Evolutionary conservation across 768 basidiomycete genomes (phyloP), one percentile per base, ranked within the genome.

Genomic region (Phaffia tasmanica): DNA sequence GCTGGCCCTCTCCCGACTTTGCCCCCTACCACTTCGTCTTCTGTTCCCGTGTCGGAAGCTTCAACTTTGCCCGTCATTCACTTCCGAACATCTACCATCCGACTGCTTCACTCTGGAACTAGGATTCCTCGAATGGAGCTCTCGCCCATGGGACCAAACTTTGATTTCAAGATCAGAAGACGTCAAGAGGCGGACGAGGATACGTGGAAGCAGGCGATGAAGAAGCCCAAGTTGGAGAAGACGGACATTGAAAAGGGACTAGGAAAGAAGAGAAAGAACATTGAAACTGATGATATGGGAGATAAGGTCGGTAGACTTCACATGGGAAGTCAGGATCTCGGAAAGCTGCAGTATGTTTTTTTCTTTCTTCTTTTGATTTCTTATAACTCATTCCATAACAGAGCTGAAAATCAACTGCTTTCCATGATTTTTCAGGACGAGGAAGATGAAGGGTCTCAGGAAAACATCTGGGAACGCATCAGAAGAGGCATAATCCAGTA

Each of bases 281-380:
- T 90, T 77, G 90, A 91, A 79, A 88, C 91, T 72, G 94, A 99
- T 79, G 90, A 89, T 77, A 95, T 98, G 94, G 95, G 95, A 65
- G 89, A 99, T 75, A 76, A 92, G 77, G 83, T 94, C 72, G 95
- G 93, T 54, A 81, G 84, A 67, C 83, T 99, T 32, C 93, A 98
- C 76, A 77, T 98, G 64, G 88, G 79, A 67, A 89, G 84, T 76
- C 94, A 99, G 79, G 89, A 98, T 77, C 75, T 99, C 72, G 77
- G 76, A 70, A 87, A 82, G 79, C 73, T 98, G 77, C 91, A 95
- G 81, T 67, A 62, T 59, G 65, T 67, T 27, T 19, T 19, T 18
- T 19, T 0, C 7, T 14, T 32, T 21, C 49, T n/a, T 2, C 32
- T 51, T 30, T 48, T 21, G 21, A 9, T 30, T 50, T 6, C 6